Evolutionary conservation across 306 rosid genomes (phyloP).

Genomic region (Dryas alaskensis): DNA sequence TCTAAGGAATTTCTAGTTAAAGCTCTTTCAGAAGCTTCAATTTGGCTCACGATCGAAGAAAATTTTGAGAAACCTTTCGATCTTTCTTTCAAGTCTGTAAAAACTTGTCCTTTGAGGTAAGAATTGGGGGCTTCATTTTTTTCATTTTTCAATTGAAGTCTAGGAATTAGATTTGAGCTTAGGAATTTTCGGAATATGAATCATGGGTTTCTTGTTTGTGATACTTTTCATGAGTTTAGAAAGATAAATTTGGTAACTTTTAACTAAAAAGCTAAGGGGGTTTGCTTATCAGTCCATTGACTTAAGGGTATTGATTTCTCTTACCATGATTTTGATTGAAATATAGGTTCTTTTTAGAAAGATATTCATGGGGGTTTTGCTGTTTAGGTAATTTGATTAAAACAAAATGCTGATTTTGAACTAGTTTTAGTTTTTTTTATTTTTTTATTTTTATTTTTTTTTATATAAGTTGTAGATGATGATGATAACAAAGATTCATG

Average conservation of each 20-base stretch:
- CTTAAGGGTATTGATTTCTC: background rate
- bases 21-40: background rate
- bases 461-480: background rate
- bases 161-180: slow-evolving; percentile 20
- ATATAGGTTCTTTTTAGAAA: background rate
- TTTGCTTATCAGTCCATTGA: background rate
- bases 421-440: background rate
- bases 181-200: background rate
- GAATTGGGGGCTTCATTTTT: slow-evolving; percentile 14
- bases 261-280: background rate
- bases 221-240: background rate
- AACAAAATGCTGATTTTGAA: background rate
- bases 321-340: background rate
- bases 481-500: background rate
- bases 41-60: background rate
- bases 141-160: background rate
- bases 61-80: background rate
- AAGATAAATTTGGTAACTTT: background rate
- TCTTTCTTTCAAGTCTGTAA: slow-evolving; percentile 10
- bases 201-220: background rate
- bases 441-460: background rate
- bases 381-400: slow-evolving; percentile 10
- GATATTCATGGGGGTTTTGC: slow-evolving; percentile 3
- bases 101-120: slow-evolving; percentile 26
- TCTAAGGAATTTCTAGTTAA: background rate